A percentile compares a stretch with the other conserved stretches of the same genome.
These are phyloP conservation scores for Phytophthora tubulina DNA, from an alignment of 352 stramenopile species.

Conservation along the genomic window DNA sequence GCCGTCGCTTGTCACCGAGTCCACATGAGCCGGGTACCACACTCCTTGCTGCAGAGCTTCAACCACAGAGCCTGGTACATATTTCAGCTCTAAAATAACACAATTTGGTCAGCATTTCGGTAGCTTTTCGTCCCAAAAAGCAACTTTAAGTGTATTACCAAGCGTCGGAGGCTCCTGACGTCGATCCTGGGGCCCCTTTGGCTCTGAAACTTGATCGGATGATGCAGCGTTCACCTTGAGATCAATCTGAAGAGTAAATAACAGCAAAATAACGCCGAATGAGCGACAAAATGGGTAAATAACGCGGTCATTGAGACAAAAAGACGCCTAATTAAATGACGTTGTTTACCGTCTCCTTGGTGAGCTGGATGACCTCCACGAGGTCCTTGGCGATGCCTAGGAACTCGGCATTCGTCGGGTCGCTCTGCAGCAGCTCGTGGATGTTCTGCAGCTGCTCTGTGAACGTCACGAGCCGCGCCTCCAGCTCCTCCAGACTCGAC, in stretches of 20 bases:
- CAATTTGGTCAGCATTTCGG: background rate
- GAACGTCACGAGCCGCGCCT: constrained; percentile 84
- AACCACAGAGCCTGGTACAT: constrained; percentile 56
- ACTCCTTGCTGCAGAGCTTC: constrained; percentile 72
- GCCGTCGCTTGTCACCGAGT: constrained; percentile 61
- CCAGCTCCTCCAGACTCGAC: constrained; percentile 70
- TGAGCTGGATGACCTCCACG: constrained; percentile 87
- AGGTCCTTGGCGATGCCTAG: constrained; percentile 82
- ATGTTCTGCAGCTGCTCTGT: constrained; percentile 86
- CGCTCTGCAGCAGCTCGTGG: constrained; percentile 76
- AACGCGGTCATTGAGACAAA: too few relatives aligned
- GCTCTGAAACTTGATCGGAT: background rate
- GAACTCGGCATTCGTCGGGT: constrained; percentile 79
- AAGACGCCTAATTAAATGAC: too few relatives aligned
- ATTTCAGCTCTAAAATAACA: constrained; percentile 46
- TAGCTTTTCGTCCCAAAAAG: constrained; percentile 4
- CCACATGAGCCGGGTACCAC: constrained; percentile 78
- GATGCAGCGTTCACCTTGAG: constrained; percentile 37
- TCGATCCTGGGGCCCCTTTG: constrained; percentile 5
- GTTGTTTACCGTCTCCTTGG: constrained; percentile 73
- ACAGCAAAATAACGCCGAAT: constrained; percentile 13
- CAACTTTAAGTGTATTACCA: constrained; percentile 18
- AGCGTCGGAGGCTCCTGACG: constrained; percentile 5
- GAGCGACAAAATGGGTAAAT: background rate
- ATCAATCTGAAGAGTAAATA: constrained; percentile 44